Evolutionary conservation across 345 rosid genomes (phyloP).

Genomic region (Odontarrhena argentea): DNA sequence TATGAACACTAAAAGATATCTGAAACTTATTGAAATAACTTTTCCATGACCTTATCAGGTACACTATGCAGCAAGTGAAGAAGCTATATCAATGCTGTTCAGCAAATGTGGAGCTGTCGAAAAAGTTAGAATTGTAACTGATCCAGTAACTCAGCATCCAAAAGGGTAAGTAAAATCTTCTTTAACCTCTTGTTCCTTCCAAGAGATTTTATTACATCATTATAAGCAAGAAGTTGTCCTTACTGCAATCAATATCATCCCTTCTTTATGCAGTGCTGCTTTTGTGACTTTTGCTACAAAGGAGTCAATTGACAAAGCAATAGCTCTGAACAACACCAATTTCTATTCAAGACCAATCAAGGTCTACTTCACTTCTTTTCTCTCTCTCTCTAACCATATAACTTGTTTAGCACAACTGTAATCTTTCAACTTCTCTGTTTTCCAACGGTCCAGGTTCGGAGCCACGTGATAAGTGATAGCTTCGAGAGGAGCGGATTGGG

Average conservation of each 20-base stretch:
- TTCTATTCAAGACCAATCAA: constrained; percentile 44
- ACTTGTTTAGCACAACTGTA: not conserved
- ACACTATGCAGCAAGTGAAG: constrained; percentile 44
- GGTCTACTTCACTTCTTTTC: constrained; percentile 33
- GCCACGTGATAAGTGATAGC: constrained; percentile 1
- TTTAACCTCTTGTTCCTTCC: constrained; percentile 9
- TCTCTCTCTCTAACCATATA: not conserved
- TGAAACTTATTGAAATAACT: constrained; percentile 1
- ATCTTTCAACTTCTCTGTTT: constrained; percentile 8
- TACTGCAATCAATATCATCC: not conserved
- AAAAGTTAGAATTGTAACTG: constrained; percentile 33
- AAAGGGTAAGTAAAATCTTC: constrained; percentile 40
- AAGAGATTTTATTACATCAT: not conserved
- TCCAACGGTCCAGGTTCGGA: constrained; percentile 20
- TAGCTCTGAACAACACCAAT: constrained; percentile 37
- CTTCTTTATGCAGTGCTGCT: constrained; percentile 36
- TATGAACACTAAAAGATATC: not conserved
- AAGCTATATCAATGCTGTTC: constrained; percentile 44
- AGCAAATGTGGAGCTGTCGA: constrained; percentile 44
- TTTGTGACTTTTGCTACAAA: constrained; percentile 43
- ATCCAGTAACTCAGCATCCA: constrained; percentile 34
- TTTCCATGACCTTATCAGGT: constrained; percentile 37
- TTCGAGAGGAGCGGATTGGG: not conserved
- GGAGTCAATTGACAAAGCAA: constrained; percentile 44
- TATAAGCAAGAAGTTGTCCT: constrained; percentile 4